Base-by-base conservation (phyloP, 2,329 filamentous ascomycete species). In the Orbilia ellipsospora region DNA sequence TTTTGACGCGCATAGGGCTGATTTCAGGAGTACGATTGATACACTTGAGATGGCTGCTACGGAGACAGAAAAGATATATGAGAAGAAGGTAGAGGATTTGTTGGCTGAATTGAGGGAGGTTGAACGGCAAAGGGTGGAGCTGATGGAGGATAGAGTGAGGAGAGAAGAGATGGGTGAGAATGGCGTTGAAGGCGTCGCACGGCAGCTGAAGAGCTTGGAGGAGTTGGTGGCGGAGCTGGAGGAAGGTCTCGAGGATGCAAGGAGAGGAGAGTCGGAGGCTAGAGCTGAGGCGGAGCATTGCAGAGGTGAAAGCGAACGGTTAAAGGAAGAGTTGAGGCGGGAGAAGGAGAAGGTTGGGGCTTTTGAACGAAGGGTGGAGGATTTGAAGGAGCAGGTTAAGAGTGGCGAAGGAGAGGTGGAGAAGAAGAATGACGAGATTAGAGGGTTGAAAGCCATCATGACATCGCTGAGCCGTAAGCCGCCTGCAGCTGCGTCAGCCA, bases 11-110 rank as follows among this genome's bases (percentile, higher is more conserved):
- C 94, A 99, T 81, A 88, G 95, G 72, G 94, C 95, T 16, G 95
- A 99, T 82, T 99, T 99, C 83, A 87, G 95, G 78, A 97, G 92
- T 82, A 99, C 95, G 16, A 95, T 99, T 77, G 95, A 99, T 83
- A 97, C 94, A 0, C 86, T 99, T 60, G 95, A 99, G 82, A 88
- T 98, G 84, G 96, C 95, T 1, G 96, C 93, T 81, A 92, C 93
- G 0, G 95, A 99, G 84, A 99, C 95, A 0, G 92, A 97, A 83
- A 88, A 94, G 26, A 94, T 99, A 13, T 99, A 99, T 81, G 95
- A 99, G 82, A 91, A 93, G 82, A 92, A 92, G 83, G 92, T 98
- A 76, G 91, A 94, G 80, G 92, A 93, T 80, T 83, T 99, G 48
- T 88, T 95, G 83, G 88, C 90, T 73, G 94, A 98, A 80, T 86